phyloP scores from a whole-genome alignment of 768 basidiomycete species.

The Suillus decipiens region DNA sequence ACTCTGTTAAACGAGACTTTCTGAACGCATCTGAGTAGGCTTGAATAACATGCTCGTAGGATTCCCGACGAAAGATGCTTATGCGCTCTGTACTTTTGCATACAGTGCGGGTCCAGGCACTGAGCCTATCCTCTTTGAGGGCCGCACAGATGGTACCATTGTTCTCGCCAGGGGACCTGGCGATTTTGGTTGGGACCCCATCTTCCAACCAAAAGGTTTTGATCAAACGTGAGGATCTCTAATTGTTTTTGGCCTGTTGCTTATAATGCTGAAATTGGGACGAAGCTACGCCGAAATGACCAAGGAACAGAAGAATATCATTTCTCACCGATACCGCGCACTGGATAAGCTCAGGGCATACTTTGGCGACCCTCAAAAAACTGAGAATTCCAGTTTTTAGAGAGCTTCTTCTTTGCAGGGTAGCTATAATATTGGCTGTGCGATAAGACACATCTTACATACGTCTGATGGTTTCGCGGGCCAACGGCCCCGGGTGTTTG shows the following conservation, averaged over 20 bases:
- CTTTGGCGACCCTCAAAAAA: conserved; percentile 27
- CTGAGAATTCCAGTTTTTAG: conserved; percentile 5
- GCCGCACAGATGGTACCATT: conserved; percentile 85
- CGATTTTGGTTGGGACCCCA: conserved; percentile 89
- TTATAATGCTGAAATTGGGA: background rate
- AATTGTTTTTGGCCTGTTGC: background rate
- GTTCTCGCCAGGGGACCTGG: conserved; percentile 80
- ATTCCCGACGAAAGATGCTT: conserved; percentile 78
- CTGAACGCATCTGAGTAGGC: conserved; percentile 39
- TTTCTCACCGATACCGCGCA: conserved; percentile 68
- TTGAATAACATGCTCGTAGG: conserved; percentile 80
- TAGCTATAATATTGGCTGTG: background rate
- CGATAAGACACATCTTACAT: background rate
- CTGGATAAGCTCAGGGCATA: conserved; percentile 55
- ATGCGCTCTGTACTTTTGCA: conserved; percentile 95
- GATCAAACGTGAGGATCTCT: conserved; percentile 66
- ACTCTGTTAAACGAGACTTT: background rate
- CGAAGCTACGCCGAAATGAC: conserved; percentile 70
- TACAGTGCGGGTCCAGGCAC: conserved; percentile 83
- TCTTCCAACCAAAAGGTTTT: conserved; percentile 77
- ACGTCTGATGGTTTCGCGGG: background rate
- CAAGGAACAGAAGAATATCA: conserved; percentile 58
- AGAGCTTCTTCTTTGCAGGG: background rate
- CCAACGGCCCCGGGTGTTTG: background rate
- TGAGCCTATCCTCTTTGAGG: conserved; percentile 84